Conservation (phyloP, 2,329 filamentous ascomycete species). For the Epichloe festucae region DNA sequence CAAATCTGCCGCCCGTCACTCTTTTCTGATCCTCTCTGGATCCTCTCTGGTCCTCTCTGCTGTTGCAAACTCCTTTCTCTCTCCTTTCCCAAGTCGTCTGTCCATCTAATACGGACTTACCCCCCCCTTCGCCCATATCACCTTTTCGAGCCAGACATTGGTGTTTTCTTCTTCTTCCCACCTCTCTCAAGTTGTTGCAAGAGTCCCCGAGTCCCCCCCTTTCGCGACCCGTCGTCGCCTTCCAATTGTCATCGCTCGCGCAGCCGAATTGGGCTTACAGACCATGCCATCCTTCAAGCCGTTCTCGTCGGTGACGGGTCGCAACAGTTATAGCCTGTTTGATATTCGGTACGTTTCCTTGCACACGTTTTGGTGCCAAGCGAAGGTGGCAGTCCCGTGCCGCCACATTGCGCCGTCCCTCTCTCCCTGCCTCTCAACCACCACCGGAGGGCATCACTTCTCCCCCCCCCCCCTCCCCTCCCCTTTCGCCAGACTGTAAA, state of each 20-base stretch:
- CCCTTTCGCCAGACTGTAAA: background rate
- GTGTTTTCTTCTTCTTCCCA: background rate
- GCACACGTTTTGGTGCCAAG: background rate
- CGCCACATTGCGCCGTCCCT: background rate
- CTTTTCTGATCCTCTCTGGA: background rate
- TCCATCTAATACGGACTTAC: no score
- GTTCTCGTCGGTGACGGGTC: conserved; percentile 38
- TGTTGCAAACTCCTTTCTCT: background rate
- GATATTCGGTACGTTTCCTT: conserved; percentile 38
- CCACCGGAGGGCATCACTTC: background rate
- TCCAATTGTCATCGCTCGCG: background rate
- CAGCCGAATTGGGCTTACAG: background rate
- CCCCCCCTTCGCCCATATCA: background rate
- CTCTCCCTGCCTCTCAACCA: background rate
- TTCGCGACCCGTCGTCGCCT: background rate
- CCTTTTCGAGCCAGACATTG: background rate
- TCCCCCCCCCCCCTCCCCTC: background rate
- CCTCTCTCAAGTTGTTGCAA: background rate
- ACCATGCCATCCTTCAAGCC: conserved; percentile 45
- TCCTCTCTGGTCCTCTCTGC: background rate
- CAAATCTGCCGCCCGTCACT: background rate
- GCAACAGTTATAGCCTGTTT: conserved; percentile 40
- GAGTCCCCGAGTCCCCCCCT: background rate
- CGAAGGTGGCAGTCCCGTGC: background rate
- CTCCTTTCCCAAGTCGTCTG: background rate